Conservation (phyloP, 495 filamentous ascomycete genomes). For the Platismatia glauca region DNA sequence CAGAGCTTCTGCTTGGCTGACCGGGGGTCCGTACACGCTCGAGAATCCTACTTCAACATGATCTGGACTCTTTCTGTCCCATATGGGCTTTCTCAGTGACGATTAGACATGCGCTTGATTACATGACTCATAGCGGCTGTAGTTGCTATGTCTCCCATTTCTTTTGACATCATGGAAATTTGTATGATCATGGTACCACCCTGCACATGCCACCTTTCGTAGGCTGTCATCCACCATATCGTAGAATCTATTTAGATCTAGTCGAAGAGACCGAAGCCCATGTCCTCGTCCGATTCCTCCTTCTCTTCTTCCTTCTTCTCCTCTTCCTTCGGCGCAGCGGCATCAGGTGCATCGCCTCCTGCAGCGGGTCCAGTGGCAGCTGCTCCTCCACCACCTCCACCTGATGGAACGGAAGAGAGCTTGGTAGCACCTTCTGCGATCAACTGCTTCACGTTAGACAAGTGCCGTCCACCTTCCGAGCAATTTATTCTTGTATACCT, state of each 20-base stretch:
- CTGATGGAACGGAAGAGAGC: conserved; percentile 95
- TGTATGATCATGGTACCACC: neutral
- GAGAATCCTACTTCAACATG: neutral
- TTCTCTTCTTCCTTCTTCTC: conserved; percentile 69
- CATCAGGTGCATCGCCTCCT: conserved; percentile 54
- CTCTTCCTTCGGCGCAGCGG: conserved; percentile 64
- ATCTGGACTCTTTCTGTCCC: neutral
- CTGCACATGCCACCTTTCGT: neutral
- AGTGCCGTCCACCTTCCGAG: neutral
- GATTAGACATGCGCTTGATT: neutral
- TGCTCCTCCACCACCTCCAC: conserved; percentile 65
- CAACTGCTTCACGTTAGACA: conserved; percentile 49
- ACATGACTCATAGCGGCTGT: neutral
- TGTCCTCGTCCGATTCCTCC: conserved; percentile 98
- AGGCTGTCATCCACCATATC: conserved; percentile 1
- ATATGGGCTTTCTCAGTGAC: neutral
- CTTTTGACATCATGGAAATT: no score
- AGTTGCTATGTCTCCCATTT: neutral
- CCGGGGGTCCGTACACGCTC: neutral
- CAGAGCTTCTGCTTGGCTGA: neutral
- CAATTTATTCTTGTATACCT: conserved; percentile 46
- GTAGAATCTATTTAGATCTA: conserved; percentile 37
- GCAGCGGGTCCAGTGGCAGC: conserved; percentile 54
- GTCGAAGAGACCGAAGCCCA: conserved; percentile 99
- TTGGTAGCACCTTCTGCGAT: conserved; percentile 85